These are phyloP conservation scores for Sclerotinia glacialis DNA, from an alignment of 2,329 filamentous ascomycete species.

Conservation along the genomic window DNA sequence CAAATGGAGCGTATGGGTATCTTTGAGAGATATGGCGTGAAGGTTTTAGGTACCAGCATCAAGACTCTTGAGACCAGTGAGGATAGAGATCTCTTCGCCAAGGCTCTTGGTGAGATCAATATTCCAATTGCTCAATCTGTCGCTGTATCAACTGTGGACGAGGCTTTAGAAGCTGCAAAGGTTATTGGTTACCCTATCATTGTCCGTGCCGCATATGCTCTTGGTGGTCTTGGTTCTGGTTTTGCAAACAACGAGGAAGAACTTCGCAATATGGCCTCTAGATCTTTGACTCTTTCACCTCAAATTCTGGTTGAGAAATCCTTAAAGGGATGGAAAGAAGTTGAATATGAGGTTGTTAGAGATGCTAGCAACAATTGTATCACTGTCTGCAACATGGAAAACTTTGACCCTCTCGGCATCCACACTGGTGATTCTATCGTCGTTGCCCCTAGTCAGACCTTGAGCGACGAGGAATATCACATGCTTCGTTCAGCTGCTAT, in stretches of 20 bases:
- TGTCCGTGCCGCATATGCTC: conserved; percentile 91
- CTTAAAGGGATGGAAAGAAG: conserved; percentile 98
- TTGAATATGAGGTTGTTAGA: conserved; percentile 97
- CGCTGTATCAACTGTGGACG: conserved; percentile 85
- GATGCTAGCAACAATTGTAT: conserved; percentile 99
- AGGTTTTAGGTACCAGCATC: conserved; percentile 92
- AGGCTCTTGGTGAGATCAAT: conserved; percentile 93
- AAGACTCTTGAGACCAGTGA: conserved; percentile 92
- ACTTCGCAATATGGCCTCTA: conserved; percentile 86
- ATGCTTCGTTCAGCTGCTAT: conserved; percentile 97
- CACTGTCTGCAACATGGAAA: conserved; percentile 98
- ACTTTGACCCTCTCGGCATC: conserved; percentile 95
- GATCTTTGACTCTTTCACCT: conserved; percentile 87
- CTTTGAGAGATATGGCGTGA: conserved; percentile 92
- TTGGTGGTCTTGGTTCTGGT: conserved; percentile 92
- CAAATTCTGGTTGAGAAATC: conserved; percentile 99
- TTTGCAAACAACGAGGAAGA: conserved; percentile 95
- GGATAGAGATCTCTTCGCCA: conserved; percentile 93
- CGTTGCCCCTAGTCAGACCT: conserved; percentile 91
- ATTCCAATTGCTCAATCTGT: conserved; percentile 97
- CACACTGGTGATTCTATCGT: conserved; percentile 99
- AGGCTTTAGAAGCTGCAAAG: conserved; percentile 83
- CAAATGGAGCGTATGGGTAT: conserved; percentile 95
- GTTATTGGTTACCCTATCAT: conserved; percentile 95
- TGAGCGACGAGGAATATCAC: conserved; percentile 98